Base-by-base conservation (phyloP, 805 yeast species). In the Yueomyces sp. region DNA sequence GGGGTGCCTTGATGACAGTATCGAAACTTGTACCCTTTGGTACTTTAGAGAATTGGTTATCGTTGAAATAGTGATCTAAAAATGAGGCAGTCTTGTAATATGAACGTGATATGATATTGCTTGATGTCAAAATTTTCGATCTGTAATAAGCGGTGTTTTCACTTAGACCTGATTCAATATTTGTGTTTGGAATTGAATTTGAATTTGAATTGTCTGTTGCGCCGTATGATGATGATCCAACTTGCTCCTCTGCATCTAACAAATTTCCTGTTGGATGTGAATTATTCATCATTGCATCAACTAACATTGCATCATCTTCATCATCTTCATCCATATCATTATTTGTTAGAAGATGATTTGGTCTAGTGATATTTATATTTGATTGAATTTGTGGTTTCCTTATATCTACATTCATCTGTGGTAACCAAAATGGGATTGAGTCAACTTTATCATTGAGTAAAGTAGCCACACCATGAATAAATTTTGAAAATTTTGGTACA, bases 401-500 rank as follows among this genome's bases (percentile, higher is more conserved):
- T 52, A 92, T 92, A 60, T 92, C 98, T 40, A 81, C 81, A 51
- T 77, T 84, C 98, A 92, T 92, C 66, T 92, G 98, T 8, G 97
- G 96, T 49, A 79, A 71, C 99, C 99, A 92, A 66, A 85, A 92
- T 43, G 99, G 99, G 57, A 92, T 80, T 50, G 85, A 72, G 42
- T 79, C 74, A 37, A 87, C 86, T 61, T 72, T 76, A 38, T 86
- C 90, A 19, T 95, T 90, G 50, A 92, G 67, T 55, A 92, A 67
- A n/a, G 92, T 73, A 4, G 99, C 95, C 47, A 86, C 79, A 53
- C 99, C 99, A 57, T 92, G 98, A 53, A 92, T 90, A 57, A 92
- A 92, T 63, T 92, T 92, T 44, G 97, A 90, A 63, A 86, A 92
- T 65, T 92, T 92, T 30, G 98, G 98, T 38, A 92, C 96, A 1